Conservation (phyloP, 768 basidiomycete species). For the Lepiota subincarnata region DNA sequence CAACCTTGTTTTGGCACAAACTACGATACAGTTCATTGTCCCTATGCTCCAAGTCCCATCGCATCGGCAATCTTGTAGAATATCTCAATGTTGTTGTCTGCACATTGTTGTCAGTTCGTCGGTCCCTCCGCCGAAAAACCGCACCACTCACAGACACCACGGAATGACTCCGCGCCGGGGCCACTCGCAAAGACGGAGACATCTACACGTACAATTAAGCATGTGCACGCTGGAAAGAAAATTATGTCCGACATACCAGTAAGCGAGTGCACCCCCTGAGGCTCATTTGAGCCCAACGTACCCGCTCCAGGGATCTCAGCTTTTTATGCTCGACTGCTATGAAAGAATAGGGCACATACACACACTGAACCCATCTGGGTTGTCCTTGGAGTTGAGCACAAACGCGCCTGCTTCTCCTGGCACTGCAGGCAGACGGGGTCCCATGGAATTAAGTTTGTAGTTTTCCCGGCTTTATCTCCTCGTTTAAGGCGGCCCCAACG, state of each 20-base stretch:
- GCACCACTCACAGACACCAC: constrained; percentile 35
- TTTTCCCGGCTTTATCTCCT: constrained; percentile 27
- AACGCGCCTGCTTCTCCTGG: constrained; percentile 17
- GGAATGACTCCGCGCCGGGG: constrained; percentile 37
- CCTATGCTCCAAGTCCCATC: constrained; percentile 21
- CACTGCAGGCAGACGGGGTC: constrained; percentile 35
- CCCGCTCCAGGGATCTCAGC: constrained; percentile 21
- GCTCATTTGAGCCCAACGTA: constrained; percentile 28
- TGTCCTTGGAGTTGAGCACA: constrained; percentile 32
- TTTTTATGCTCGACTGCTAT: background rate
- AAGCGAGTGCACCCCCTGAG: constrained; percentile 40
- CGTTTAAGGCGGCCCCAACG: background rate
- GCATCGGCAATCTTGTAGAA: constrained; percentile 39
- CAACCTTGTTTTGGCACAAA: background rate
- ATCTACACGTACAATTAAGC: constrained; percentile 21
- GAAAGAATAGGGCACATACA: constrained; percentile 13
- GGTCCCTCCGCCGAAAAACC: background rate
- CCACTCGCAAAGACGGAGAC: constrained; percentile 43
- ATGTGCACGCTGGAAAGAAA: background rate
- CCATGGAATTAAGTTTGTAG: constrained; percentile 29
- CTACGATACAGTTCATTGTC: background rate
- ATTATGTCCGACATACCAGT: constrained; percentile 21
- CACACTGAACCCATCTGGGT: constrained; percentile 31
- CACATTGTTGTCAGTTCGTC: background rate
- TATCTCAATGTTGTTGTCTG: constrained; percentile 42